Evolutionary conservation across 1,284 basidiomycete species (phyloP), one percentile per base, ranked within the genome.

Genomic region (Ganoderma lingzhi): DNA sequence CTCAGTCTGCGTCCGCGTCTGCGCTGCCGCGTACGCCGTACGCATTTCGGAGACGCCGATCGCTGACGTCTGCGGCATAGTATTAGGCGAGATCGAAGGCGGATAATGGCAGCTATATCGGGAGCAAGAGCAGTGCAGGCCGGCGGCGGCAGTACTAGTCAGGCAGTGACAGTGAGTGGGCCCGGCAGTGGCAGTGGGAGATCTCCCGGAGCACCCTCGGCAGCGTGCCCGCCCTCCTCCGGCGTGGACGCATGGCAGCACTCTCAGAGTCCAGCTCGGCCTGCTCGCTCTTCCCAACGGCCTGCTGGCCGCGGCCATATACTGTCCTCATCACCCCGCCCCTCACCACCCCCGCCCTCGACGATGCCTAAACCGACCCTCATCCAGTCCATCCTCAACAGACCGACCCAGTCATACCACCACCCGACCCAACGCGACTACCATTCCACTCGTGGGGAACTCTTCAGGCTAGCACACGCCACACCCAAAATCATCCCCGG

Each of bases 321-420:
- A 51, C 60, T 30, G 61, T 59, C 63, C 30, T 39, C 67, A n/a
- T 37, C 61, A 48, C 61, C 32, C 30, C 56, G 56, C 10, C 51
- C 45, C 3, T 53, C 68, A 32, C 42, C 65, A 41, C 63, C 73
- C 64, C 65, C 71, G 56, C 69, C 64, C 59, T 63, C 14, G 66
- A 63, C 74, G 73, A 88, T 87, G 86, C 78, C 82, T 28, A 90
- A 88, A 74, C 88, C 89, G 19, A 89, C 88, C 14, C 78, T 91
- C 35, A 76, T 90, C 37, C 89, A 91, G 78, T 82, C 82, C 42
- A 76, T 91, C 64, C 82, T 92, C 61, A 84, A 86, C 62, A 78
- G 81, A 60, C 90, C 90, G 19, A 89, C 89, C 3, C 88, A 88
- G 76, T 80, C 83, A 0, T 91, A 91, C 76, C 74, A 80, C 8